Base-by-base conservation (phyloP, 257 asterid species). In the Henckelia pumila region DNA sequence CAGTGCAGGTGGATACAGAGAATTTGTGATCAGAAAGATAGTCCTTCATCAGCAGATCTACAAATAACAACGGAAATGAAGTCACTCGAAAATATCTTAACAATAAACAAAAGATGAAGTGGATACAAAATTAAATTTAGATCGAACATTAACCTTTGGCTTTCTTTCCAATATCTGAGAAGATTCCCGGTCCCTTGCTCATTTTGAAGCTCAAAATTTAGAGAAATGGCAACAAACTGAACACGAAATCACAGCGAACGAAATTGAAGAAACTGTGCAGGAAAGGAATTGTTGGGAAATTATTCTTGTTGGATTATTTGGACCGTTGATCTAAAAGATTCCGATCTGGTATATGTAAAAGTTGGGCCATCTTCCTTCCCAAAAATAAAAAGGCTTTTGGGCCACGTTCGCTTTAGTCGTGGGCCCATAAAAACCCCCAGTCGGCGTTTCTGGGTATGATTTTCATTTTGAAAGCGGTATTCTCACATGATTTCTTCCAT, bases 31-130 rank as follows among this genome's bases (percentile, higher is more conserved):
- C 97, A 14, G 88, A 86, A 44, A 90, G 68, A 63, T 82, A 93
- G 76, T 88, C 99, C 82, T 73, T 90, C 6, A 89, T 85, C 81
- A 93, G 81, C 95, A 90, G 95, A 90, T 93, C 99, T 90, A 76
- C 81, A 67, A 37, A 56, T 29, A 33, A 70, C 61, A 74, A 59
- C 32, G 13, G 19, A 9, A 74, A 47, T 10, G 59, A 37, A 25
- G 70, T 29, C 30, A 59, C n/a, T 47, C 0, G 5, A 14, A 47
- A 17, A 23, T 17, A 23, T 24, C 55, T 17, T 16, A 1, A 11
- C 5, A 14, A 37, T 26, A n/a, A 7, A n/a, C 8, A 21, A 56
- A 32, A 3, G 58, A 70, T 30, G 20, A 66, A 40, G 20, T 9
- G 7, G 25, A 11, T 20, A 5, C n/a, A 32, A 35, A 69, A 55